Evolutionary conservation across 805 yeast genomes (phyloP), one percentile per base, ranked within the genome.

Genomic region (Wickerhamomyces canadensis): DNA sequence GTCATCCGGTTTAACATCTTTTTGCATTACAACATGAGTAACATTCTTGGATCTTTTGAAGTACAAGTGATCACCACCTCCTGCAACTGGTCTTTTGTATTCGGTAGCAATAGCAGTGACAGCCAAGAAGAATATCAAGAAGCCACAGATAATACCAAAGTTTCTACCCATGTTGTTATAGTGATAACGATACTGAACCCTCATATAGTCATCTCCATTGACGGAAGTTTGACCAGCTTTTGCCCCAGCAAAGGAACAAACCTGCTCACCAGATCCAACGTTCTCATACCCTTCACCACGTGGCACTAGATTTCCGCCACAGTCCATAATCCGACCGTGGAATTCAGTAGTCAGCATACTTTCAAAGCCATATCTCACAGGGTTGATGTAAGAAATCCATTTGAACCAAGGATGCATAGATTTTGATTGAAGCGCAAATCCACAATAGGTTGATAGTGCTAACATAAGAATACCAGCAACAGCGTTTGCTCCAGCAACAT

Each of bases 131-230:
- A 78, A 67, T 24, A 77, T 41, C 19, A 61, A 57, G 48, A 68
- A 80, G 3, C 70, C 85, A 52, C 78, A 54, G 41, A 74, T 41
- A 41, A 81, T 74, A 52, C 88, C 95, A 40, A 81, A 68, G 57
- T 86, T 83, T 65, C 95, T 77, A 95, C 95, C 86, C 34, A 73
- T 69, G 58, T 86, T 85, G 16, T 58, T 44, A 50, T 69, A 76
- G 16, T 54, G 53, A 64, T 80, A 86, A 29, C 58, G 53, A 58
- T 58, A 85, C 8, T 77, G 55, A 4, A 49, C 49, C 5, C 44
- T 43, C 38, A 85, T 45, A 51, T 81, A 85, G 25, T 56, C 59
- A 45, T 78, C 75, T 48, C 95, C 95, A 23, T 57, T 50, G 33
- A 85, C 84, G 34, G 45, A 45, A 12, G 52, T 40, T 17, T 56